A percentile compares a stretch with the other conserved stretches of the same genome.
phyloP scores from a whole-genome alignment of 352 stramenopile species.

The Globisporangium polare region DNA sequence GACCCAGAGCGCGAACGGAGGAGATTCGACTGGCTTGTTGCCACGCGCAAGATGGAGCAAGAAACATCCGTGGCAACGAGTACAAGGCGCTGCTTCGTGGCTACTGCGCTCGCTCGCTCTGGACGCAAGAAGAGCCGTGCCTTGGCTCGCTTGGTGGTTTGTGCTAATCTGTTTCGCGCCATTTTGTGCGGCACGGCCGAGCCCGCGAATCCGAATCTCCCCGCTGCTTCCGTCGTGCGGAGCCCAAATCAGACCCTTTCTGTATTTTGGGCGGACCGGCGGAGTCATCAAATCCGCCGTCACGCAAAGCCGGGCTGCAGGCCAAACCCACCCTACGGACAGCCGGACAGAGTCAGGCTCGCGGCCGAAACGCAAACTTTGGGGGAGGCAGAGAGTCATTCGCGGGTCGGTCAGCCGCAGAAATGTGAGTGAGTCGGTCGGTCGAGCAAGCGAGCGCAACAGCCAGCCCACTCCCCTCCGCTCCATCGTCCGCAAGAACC shows the following conservation, averaged over 20 bases:
- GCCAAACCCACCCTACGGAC: not conserved
- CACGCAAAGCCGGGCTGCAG: not conserved
- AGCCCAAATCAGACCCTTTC: constrained; percentile 13
- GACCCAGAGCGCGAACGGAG: too few relatives aligned
- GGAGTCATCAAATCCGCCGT: not conserved
- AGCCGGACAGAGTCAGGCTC: not conserved
- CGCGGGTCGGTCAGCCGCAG: not conserved
- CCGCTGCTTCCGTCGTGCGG: not conserved
- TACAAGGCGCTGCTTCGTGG: not conserved
- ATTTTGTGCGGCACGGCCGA: too few relatives aligned
- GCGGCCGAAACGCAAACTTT: not conserved
- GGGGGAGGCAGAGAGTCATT: not conserved
- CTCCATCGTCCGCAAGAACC: not conserved
- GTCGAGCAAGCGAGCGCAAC: not conserved
- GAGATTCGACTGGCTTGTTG: constrained; percentile 1
- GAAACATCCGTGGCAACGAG: not conserved
- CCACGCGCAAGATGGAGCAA: not conserved
- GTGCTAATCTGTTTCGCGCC: too few relatives aligned
- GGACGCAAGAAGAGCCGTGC: too few relatives aligned
- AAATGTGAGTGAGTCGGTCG: not conserved
- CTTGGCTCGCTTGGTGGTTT: too few relatives aligned
- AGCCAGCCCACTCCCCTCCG: not conserved
- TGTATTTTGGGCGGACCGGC: constrained; percentile 15
- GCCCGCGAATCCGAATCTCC: not conserved
- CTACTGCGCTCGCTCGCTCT: too few relatives aligned